Percentiles rank a stretch among this genome's conserved stretches.
Conservation (phyloP, 148 eudicot genomes). For the Nyssa sinensis region DNA sequence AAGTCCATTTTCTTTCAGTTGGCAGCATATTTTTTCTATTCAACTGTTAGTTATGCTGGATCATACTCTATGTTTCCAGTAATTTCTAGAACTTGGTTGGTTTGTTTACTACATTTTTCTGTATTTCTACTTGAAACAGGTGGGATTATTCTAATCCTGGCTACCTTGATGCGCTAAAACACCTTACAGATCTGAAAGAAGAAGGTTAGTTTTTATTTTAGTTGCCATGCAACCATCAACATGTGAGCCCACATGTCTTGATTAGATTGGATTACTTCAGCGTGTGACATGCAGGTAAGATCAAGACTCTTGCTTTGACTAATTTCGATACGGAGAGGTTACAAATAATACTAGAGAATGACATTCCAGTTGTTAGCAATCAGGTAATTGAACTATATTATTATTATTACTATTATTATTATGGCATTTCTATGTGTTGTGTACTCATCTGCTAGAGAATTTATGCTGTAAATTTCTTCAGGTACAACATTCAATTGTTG, state of each 20-base stretch:
- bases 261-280: constrained; percentile 20
- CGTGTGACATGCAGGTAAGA: constrained; percentile 63
- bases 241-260: constrained; percentile 7
- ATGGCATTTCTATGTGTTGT: not conserved
- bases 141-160: constrained; percentile 97
- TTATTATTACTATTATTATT: not conserved
- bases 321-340: constrained; percentile 92
- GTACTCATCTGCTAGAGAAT: not conserved
- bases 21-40: not conserved
- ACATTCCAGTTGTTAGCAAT: constrained; percentile 89
- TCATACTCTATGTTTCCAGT: not conserved
- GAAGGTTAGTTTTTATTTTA: constrained; percentile 50
- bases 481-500: constrained; percentile 97
- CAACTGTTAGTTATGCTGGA: not conserved
- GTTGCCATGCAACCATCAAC: constrained; percentile 3
- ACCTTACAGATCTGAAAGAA: constrained; percentile 94
- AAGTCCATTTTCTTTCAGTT: no score
- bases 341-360: constrained; percentile 78
- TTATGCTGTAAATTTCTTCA: constrained; percentile 31
- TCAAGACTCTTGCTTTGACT: constrained; percentile 93
- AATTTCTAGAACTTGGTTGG: not conserved
- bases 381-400: constrained; percentile 46
- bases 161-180: constrained; percentile 92
- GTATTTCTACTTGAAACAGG: constrained; percentile 49
- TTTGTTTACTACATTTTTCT: constrained; percentile 5